Base-by-base conservation (phyloP, 2,329 filamentous ascomycete genomes). In the Colletotrichum shisoi region DNA sequence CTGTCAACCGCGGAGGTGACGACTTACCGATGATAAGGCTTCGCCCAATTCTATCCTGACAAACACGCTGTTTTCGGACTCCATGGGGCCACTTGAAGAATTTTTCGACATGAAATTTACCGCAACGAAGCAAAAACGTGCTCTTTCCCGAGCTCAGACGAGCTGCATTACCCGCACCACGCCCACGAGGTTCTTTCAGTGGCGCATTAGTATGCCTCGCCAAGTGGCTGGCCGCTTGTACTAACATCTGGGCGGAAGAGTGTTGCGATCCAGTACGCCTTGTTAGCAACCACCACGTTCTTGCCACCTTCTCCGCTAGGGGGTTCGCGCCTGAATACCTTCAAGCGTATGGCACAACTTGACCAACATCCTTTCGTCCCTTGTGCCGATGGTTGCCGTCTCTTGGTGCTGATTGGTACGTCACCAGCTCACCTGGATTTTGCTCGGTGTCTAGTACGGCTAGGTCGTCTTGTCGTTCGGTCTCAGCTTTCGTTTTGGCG, bases 381-480 rank as follows among this genome's bases (percentile, higher is more conserved):
- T 9, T 13, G n/a, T 21, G 34, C 17, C 24, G 6, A 31, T 12
- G 11, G 4, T n/a, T 19, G 24, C 27, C 37, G 24, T 11, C 6
- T 15, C 4, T 11, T 44, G 37, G 6, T 1, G 2, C 2, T 15
- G n/a, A 46, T 45, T 48, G n/a, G 15, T 9, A 27, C n/a, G 8
- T 1, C 24, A 34, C 2, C 9, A 42, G 44, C 15, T n/a, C 11
- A 12, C 5, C 12, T 24, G 6, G 53, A 2, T 3, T 11, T 11
- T 21, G 8, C 19, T 57, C 60, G 31, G 60, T 62, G 21, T 48
- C 31, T 8, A 57, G 27, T 2, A 49, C 15, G 60, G 51, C 51
- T 62, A 57, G 19, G n/a, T 24, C 15, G 34, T 57, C 42, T 48
- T 42, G 34, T 40, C 51, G 24, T 34, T 19, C 12, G 3, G 31